Conservation (phyloP, 2,329 filamentous ascomycete genomes). For the Venturia oleaginea region DNA sequence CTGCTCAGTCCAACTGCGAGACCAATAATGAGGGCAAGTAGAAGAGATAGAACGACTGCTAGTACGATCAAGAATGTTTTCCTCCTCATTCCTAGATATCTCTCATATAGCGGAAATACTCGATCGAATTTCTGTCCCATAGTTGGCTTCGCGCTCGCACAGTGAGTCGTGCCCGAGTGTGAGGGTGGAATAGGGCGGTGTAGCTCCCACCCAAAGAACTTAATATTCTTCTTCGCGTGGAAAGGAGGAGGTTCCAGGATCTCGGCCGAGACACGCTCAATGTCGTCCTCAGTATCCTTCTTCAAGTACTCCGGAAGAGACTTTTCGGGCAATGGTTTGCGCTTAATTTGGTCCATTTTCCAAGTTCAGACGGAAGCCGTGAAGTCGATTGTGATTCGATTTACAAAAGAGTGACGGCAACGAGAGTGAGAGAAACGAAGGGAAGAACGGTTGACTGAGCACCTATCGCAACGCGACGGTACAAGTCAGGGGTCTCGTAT, state of each 20-base stretch:
- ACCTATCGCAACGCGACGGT: neutral
- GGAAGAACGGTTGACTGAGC: neutral
- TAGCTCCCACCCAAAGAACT: neutral
- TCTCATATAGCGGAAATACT: neutral
- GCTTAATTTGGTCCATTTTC: neutral
- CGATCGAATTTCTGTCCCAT: neutral
- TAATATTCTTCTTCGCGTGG: neutral
- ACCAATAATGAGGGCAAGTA: constrained; percentile 12
- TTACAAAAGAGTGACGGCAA: neutral
- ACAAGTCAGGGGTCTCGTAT: neutral
- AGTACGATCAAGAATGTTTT: constrained; percentile 4
- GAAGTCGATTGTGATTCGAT: neutral
- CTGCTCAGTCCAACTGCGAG: constrained; percentile 11
- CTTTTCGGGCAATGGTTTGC: neutral
- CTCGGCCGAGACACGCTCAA: neutral
- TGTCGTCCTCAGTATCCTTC: neutral
- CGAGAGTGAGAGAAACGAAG: neutral
- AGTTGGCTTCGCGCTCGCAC: neutral
- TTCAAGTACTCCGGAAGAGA: neutral
- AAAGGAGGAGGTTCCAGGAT: neutral
- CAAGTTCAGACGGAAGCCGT: neutral
- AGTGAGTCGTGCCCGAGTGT: neutral
- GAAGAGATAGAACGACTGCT: neutral
- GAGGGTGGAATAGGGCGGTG: neutral
- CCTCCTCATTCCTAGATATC: constrained; percentile 10